Conservation (phyloP, 306 rosid species). For the Pyrus bretschneideri region DNA sequence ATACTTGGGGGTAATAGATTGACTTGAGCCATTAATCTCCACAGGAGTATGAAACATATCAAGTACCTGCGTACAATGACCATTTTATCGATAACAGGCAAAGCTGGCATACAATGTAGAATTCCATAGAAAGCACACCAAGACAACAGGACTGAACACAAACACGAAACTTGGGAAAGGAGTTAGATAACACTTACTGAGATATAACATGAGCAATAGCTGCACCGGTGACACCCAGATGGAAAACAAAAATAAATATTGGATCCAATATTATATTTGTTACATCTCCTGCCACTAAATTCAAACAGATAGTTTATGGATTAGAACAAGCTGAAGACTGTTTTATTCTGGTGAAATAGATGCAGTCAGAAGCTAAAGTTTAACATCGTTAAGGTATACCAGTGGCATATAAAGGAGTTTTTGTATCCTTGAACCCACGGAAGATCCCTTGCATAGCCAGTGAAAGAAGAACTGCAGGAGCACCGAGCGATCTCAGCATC, state of each 20-base stretch:
- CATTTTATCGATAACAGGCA: not conserved
- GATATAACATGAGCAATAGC: constrained; percentile 97
- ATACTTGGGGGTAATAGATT: constrained; percentile 7
- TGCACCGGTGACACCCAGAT: constrained; percentile 74
- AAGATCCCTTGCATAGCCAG: constrained; percentile 95
- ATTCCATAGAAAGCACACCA: not conserved
- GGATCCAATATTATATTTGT: constrained; percentile 86
- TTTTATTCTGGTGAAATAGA: not conserved
- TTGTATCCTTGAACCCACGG: constrained; percentile 91
- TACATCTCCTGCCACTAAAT: constrained; percentile 76
- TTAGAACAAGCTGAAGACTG: not conserved
- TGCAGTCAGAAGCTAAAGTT: not conserved
- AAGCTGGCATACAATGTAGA: not conserved
- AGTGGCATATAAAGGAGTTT: constrained; percentile 84
- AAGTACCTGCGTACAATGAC: not conserved
- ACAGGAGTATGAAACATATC: not conserved
- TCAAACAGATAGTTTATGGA: constrained; percentile 1
- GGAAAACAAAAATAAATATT: constrained; percentile 60
- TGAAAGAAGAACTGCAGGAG: constrained; percentile 95
- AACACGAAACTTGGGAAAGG: not conserved
- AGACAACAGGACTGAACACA: not conserved
- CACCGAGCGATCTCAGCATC: constrained; percentile 84
- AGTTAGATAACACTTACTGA: constrained; percentile 47
- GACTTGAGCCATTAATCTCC: constrained; percentile 6
- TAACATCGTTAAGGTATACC: constrained; percentile 36